Evolutionary conservation across 2,329 filamentous ascomycete species (phyloP).

Genomic region (Monosporascus sp.): DNA sequence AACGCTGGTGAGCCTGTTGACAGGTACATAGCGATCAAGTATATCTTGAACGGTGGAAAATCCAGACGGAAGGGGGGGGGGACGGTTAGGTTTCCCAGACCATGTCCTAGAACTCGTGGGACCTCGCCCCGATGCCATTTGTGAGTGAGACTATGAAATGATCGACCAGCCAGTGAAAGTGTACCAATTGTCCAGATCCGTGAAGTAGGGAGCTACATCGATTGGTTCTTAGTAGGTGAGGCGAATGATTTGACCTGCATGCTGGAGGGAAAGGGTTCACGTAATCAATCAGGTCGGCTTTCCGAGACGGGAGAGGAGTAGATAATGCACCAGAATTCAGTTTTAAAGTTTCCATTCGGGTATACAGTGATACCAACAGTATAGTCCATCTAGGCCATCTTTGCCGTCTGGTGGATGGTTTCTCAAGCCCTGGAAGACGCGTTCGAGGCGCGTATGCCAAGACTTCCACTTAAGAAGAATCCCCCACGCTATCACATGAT

Average conservation of each 20-base stretch:
- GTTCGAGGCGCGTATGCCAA: not conserved
- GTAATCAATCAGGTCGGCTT: not conserved
- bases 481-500: not conserved
- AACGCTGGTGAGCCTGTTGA: slow-evolving; percentile 44
- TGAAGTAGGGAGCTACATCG: not conserved
- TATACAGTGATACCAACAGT: too few species aligned
- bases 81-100: slow-evolving; percentile 2
- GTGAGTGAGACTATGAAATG: not conserved
- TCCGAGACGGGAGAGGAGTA: too few species aligned
- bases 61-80: slow-evolving; percentile 18
- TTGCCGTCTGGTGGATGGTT: not conserved
- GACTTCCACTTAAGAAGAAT: not conserved
- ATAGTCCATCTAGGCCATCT: not conserved
- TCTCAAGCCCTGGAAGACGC: not conserved
- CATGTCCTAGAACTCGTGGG: slow-evolving; percentile 7
- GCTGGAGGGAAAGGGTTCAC: not conserved
- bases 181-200: too few species aligned
- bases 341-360: too few species aligned
- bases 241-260: not conserved
- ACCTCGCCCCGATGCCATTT: not conserved
- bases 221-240: not conserved
- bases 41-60: slow-evolving; percentile 39
- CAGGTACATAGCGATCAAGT: slow-evolving; percentile 31
- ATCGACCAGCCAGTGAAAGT: not conserved
- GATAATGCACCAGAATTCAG: too few species aligned